These are phyloP conservation scores for Aspergillus piperis DNA, from an alignment of 2,329 filamentous ascomycete species.

Conservation along the genomic window DNA sequence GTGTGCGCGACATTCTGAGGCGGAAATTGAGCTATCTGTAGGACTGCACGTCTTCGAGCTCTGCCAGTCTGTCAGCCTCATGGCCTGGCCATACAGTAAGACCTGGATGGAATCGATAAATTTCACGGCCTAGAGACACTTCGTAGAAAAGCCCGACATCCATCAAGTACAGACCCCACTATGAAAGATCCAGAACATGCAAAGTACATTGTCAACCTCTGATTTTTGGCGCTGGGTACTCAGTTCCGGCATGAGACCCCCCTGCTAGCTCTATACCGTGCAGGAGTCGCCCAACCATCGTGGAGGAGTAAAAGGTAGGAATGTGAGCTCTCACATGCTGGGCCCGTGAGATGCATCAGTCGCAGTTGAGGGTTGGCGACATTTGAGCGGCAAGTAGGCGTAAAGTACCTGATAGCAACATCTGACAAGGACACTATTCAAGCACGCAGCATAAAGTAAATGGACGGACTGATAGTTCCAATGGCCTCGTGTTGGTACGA, in stretches of 20 bases:
- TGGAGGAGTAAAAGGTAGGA: background rate
- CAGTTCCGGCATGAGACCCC: background rate
- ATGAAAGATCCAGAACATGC: background rate
- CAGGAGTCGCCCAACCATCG: slow-evolving; percentile 1
- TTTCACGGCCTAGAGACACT: background rate
- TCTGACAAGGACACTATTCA: background rate
- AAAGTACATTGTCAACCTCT: background rate
- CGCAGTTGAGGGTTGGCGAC: background rate
- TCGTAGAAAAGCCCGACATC: background rate
- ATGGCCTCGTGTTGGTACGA: slow-evolving; percentile 9
- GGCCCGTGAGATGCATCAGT: slow-evolving; percentile 1
- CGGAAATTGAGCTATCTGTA: background rate
- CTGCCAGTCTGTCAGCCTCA: background rate
- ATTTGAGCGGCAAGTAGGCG: background rate
- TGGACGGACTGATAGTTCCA: background rate
- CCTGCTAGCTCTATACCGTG: background rate
- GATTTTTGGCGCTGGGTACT: background rate
- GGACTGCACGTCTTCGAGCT: background rate
- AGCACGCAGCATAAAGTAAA: background rate
- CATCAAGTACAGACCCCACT: background rate
- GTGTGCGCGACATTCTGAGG: too few species aligned
- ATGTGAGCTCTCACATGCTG: slow-evolving; percentile 8
- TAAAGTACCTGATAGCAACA: slow-evolving; percentile 1
- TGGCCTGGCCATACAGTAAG: background rate
- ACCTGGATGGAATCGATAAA: background rate